phyloP scores from a whole-genome alignment of 768 basidiomycete species.

The Leccinum variicolor region DNA sequence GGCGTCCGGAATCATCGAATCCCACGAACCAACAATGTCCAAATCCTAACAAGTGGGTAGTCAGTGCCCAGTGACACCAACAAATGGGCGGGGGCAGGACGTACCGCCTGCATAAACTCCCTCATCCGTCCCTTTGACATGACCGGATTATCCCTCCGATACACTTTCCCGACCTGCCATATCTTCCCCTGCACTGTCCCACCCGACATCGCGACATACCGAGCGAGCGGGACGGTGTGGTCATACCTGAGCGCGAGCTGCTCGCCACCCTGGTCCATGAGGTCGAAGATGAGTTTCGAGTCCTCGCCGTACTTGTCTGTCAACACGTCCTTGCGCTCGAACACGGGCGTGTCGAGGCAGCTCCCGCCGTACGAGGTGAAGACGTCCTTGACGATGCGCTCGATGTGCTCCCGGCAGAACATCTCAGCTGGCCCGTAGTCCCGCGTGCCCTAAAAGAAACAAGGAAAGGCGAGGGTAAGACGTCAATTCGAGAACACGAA shows the following conservation, averaged over 20 bases:
- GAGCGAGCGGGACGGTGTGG: slow-evolving; percentile 93
- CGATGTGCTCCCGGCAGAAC: slow-evolving; percentile 88
- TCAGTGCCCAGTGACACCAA: not conserved
- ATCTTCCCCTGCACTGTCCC: slow-evolving; percentile 77
- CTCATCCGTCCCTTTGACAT: slow-evolving; percentile 99
- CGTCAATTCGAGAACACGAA: slow-evolving; percentile 1
- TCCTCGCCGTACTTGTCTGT: slow-evolving; percentile 98
- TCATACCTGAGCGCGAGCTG: slow-evolving; percentile 93
- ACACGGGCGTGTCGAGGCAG: slow-evolving; percentile 96
- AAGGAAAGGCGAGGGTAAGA: not conserved
- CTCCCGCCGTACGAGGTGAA: slow-evolving; percentile 88
- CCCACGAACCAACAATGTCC: slow-evolving; percentile 90
- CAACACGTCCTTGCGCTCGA: slow-evolving; percentile 94
- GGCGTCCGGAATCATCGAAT: slow-evolving; percentile 96
- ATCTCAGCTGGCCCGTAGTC: slow-evolving; percentile 94
- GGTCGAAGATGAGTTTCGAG: slow-evolving; percentile 94
- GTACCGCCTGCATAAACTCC: slow-evolving; percentile 95
- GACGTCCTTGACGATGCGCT: slow-evolving; percentile 79
- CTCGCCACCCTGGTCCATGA: slow-evolving; percentile 97
- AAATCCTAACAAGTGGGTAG: slow-evolving; percentile 62
- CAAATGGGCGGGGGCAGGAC: slow-evolving; percentile 15
- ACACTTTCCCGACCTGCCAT: slow-evolving; percentile 99
- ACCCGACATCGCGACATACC: slow-evolving; percentile 95
- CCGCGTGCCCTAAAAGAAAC: slow-evolving; percentile 74
- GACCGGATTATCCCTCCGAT: slow-evolving; percentile 92